Evolutionary conservation across 2,329 filamentous ascomycete species (phyloP).

Genomic region (Pestalotiopsis sp.): DNA sequence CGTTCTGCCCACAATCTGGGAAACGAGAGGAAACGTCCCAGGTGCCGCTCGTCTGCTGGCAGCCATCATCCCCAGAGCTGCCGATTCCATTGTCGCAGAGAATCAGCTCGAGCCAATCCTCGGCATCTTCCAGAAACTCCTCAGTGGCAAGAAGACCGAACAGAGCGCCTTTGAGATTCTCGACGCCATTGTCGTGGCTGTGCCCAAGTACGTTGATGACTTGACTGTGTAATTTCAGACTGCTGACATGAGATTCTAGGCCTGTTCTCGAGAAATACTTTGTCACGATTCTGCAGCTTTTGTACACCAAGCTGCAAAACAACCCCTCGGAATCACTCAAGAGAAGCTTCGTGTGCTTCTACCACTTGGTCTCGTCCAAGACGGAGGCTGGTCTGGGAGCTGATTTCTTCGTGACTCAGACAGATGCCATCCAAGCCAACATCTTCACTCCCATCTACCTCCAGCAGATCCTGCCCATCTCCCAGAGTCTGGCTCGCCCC

Average conservation of each 20-base stretch:
- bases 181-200: constrained; percentile 74
- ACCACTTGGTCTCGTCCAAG: constrained; percentile 84
- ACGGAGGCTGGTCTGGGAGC: constrained; percentile 82
- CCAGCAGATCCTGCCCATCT: constrained; percentile 83
- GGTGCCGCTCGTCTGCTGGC: constrained; percentile 84
- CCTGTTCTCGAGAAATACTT: constrained; percentile 75
- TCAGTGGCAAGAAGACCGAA: constrained; percentile 82
- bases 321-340: constrained; percentile 76
- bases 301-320: constrained; percentile 77
- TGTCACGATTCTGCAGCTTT: constrained; percentile 75
- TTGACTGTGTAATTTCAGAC: constrained; percentile 2
- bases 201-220: constrained; percentile 64
- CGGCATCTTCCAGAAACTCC: constrained; percentile 93
- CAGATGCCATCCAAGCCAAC: constrained; percentile 78
- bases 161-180: constrained; percentile 86
- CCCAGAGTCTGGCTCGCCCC: constrained; percentile 84
- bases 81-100: constrained; percentile 71
- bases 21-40: constrained; percentile 89
- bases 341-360: constrained; percentile 88
- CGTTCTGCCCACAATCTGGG: constrained; percentile 83
- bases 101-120: constrained; percentile 86
- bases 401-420: constrained; percentile 86
- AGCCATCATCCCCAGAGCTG: constrained; percentile 79
- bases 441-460: constrained; percentile 87
- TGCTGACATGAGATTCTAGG: constrained; percentile 38